Percentiles rank a stretch among this genome's conserved stretches.
phyloP scores from a whole-genome alignment of 2,329 filamentous ascomycete species.

The Escovopsis sp. region DNA sequence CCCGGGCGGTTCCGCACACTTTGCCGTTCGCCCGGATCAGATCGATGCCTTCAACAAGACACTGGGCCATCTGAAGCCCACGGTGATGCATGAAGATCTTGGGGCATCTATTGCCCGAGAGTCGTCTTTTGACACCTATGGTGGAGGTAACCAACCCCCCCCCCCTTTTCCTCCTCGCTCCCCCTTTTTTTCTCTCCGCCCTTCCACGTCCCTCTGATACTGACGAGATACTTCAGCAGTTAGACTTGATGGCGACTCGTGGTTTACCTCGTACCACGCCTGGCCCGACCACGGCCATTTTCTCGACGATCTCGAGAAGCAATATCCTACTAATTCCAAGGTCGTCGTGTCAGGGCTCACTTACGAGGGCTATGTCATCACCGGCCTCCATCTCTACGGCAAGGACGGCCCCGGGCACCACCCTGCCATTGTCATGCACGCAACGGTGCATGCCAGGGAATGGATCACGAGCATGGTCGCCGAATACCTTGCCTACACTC shows the following conservation, averaged over 20 bases:
- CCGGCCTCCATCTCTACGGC: conserved; percentile 45
- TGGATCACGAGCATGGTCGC: conserved; percentile 43
- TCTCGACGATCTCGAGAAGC: conserved; percentile 28
- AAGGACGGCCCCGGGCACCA: conserved; percentile 27
- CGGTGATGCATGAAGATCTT: conserved; percentile 26
- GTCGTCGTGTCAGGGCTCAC: conserved; percentile 35
- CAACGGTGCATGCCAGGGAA: conserved; percentile 44
- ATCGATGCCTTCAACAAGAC: conserved; percentile 19
- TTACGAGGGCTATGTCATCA: conserved; percentile 37
- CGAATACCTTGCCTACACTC: conserved; percentile 37
- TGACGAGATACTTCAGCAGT: neutral
- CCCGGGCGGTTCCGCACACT: conserved; percentile 22
- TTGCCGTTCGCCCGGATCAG: conserved; percentile 24
- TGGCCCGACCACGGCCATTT: conserved; percentile 36
- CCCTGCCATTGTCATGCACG: conserved; percentile 41
- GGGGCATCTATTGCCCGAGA: conserved; percentile 23
- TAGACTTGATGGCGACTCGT: conserved; percentile 16
- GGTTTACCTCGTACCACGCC: conserved; percentile 39
- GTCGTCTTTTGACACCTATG: conserved; percentile 1
- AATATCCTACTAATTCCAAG: conserved; percentile 29
- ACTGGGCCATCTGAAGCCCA: conserved; percentile 16
- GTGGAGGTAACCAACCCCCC: no score
- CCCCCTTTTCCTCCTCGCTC: no score
- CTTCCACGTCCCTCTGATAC: no score
- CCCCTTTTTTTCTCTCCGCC: no score